These are phyloP conservation scores for Sabuloglossum arenarium DNA, from an alignment of 495 filamentous ascomycete species.

Conservation along the genomic window DNA sequence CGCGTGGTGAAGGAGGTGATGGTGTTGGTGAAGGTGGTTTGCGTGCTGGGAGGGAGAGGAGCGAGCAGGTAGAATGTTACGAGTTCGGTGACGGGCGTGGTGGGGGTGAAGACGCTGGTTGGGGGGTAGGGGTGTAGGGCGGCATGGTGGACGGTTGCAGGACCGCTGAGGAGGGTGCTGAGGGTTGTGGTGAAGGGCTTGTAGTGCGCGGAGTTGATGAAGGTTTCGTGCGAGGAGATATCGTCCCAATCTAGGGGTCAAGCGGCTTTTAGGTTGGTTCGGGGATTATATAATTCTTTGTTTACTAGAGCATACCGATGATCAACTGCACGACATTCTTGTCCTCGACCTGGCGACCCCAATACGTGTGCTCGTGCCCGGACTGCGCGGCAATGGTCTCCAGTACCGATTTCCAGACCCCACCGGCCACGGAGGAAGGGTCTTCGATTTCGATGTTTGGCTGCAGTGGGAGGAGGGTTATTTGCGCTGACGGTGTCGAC, in stretches of 20 bases:
- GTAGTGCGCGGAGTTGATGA: slow-evolving; percentile 10
- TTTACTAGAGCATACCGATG: slow-evolving; percentile 7
- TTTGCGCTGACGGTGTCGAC: background rate
- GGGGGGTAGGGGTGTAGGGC: slow-evolving; percentile 2
- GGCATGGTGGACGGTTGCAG: slow-evolving; percentile 1
- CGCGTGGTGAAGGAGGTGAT: background rate
- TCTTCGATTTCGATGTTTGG: background rate
- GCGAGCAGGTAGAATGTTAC: slow-evolving; percentile 6
- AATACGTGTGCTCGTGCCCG: slow-evolving; percentile 7
- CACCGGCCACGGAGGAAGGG: background rate
- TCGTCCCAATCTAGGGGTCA: background rate
- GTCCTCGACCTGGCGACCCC: slow-evolving; percentile 11
- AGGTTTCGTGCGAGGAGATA: slow-evolving; percentile 1
- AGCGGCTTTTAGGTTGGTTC: too few species aligned
- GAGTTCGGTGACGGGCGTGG: slow-evolving; percentile 9
- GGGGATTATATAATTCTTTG: too few species aligned
- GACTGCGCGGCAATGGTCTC: slow-evolving; percentile 3
- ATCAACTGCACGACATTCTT: slow-evolving; percentile 7
- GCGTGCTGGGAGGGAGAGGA: background rate
- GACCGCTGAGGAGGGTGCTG: background rate
- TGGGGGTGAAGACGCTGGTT: background rate
- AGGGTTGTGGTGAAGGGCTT: slow-evolving; percentile 5
- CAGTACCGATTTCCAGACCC: slow-evolving; percentile 5
- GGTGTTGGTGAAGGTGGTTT: background rate
- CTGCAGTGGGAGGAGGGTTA: background rate